Base-by-base conservation (phyloP, 257 asterid species). In the Ophiorrhiza pumila region DNA sequence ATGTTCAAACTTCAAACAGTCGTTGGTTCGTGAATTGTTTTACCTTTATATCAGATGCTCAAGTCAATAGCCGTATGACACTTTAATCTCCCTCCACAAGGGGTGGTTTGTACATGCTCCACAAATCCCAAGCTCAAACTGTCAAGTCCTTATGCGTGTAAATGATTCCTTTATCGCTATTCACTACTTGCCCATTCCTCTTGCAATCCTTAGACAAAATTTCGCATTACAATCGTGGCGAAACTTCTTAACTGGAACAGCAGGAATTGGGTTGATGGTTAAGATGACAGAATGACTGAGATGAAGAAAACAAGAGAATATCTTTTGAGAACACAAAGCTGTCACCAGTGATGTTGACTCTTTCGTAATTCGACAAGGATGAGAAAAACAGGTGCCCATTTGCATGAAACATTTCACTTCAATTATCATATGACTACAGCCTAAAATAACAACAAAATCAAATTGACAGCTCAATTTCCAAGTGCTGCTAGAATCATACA, bases 131-230 rank as follows among this genome's bases (percentile, higher is more conserved):
- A 57, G 67, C 67, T 81, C 52, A 50, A 53, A 73, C 63, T 49
- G 74, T 52, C 10, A 86, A 79, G 53, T 83, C 86, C 76, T 68
- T 86, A 82, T 86, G 90, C 10, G 90, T 86, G 78, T 86, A 86
- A 14, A 77, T 39, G 17, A 86, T 59, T 22, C 74, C 82, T 74
- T 75, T 79, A 42, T 86, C 90, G 39, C 88, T 83, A 67, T 86
- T 74, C 58, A 86, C 90, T 29, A 86, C 79, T 66, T 86, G 85
- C 27, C 90, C 90, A 63, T 57, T 66, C 90, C 90, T 72, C 88
- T 77, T 32, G 79, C 90, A 70, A 85, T 56, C 90, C 90, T 85
- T 72, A 80, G 66, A 34, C 25, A 56, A 56, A 61, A 14, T 15
- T 4, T 34, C n/a, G 23, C 50, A 32, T 20, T 65, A 56, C 2